Evolutionary conservation across 2,329 filamentous ascomycete genomes (phyloP).

Genomic region (Penicillium expansum): DNA sequence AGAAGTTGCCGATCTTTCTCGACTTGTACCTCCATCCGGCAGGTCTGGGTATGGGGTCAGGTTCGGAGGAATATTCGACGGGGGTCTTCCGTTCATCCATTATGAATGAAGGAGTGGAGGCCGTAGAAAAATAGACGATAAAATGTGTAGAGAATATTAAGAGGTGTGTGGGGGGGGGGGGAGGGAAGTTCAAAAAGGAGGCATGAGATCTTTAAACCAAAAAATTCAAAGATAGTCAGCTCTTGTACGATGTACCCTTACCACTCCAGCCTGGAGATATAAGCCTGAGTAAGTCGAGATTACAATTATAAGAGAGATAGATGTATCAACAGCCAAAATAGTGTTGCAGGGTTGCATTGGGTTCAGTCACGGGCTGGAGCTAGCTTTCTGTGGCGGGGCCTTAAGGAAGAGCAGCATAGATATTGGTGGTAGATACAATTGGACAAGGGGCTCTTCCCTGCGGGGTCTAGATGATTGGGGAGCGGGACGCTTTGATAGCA

Average conservation of each 20-base stretch:
- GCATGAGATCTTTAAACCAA: not conserved
- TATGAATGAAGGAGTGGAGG: not conserved
- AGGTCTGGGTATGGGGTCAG: constrained; percentile 9
- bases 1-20: constrained; percentile 49
- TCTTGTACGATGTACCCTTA: not conserved
- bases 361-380: not conserved
- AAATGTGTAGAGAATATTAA: not conserved
- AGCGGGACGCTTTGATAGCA: constrained; percentile 19
- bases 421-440: not conserved
- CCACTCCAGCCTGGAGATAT: not conserved
- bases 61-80: not conserved
- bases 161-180: not conserved
- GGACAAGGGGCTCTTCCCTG: not conserved
- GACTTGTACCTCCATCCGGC: constrained; percentile 56
- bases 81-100: constrained; percentile 4
- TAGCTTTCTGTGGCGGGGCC: not conserved
- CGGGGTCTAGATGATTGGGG: not conserved
- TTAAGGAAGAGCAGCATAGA: not conserved
- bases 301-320: not conserved
- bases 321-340: not conserved
- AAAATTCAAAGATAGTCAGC: not conserved
- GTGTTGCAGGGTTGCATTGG: constrained; percentile 7
- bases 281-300: not conserved
- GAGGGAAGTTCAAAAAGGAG: not conserved
- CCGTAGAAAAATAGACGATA: not conserved